A percentile compares a stretch with the other conserved stretches of the same genome.
phyloP scores from a whole-genome alignment of 495 filamentous ascomycete genomes.

The Podospora comata region DNA sequence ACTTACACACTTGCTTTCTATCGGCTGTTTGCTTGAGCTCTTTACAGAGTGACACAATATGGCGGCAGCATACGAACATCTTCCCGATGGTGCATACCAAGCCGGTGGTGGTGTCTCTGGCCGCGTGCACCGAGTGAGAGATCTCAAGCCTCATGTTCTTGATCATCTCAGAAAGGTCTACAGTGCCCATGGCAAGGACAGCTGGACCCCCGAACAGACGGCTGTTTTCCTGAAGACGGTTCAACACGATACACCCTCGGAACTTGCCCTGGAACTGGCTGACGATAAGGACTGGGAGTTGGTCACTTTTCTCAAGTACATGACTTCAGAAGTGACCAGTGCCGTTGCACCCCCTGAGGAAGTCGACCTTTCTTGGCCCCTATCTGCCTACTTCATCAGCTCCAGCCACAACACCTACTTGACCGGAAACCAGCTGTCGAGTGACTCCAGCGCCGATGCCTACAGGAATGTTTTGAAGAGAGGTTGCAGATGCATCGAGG shows the following conservation, averaged over 20 bases:
- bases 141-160: conserved; percentile 31
- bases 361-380: conserved; percentile 59
- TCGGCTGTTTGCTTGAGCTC: not conserved
- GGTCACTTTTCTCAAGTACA: conserved; percentile 55
- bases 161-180: conserved; percentile 42
- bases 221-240: conserved; percentile 37
- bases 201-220: conserved; percentile 39
- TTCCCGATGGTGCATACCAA: conserved; percentile 32
- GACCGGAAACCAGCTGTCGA: conserved; percentile 86
- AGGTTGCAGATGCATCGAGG: conserved; percentile 91
- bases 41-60: not conserved
- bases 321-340: conserved; percentile 54
- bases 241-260: conserved; percentile 37
- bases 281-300: conserved; percentile 38
- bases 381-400: conserved; percentile 86
- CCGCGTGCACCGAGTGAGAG: conserved; percentile 29
- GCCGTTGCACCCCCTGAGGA: conserved; percentile 39
- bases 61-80: conserved; percentile 10
- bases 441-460: conserved; percentile 72
- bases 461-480: conserved; percentile 79
- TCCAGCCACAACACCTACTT: conserved; percentile 96
- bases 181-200: conserved; percentile 30
- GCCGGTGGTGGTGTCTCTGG: conserved; percentile 37
- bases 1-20: not conserved
- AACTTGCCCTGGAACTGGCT: conserved; percentile 22